Conservation (phyloP, 805 yeast species). For the Pichia paraexigua region DNA sequence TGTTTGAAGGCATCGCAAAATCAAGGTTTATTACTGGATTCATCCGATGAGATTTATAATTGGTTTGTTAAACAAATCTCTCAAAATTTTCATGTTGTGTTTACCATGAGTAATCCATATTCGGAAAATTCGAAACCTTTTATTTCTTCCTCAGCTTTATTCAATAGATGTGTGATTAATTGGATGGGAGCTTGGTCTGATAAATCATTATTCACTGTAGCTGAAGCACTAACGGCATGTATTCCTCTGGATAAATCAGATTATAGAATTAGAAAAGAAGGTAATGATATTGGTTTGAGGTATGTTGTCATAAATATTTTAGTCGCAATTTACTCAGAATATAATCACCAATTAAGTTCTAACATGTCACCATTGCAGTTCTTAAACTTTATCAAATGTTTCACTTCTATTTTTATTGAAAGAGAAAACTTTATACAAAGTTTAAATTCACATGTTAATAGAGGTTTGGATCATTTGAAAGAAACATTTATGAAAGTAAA, state of each 20-base stretch:
- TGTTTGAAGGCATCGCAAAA: constrained; percentile 51
- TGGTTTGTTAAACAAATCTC: constrained; percentile 73
- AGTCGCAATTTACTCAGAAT: constrained; percentile 37
- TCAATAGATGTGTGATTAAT: constrained; percentile 80
- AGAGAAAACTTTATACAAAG: constrained; percentile 48
- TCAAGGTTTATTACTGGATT: constrained; percentile 56
- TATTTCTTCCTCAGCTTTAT: constrained; percentile 77
- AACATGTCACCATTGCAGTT: constrained; percentile 45
- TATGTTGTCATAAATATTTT: constrained; percentile 40
- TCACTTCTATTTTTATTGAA: constrained; percentile 33
- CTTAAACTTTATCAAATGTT: constrained; percentile 40
- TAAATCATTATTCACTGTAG: constrained; percentile 42
- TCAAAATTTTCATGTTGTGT: constrained; percentile 70
- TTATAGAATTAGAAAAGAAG: constrained; percentile 28
- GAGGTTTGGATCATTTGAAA: constrained; percentile 65
- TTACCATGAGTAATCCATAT: constrained; percentile 57
- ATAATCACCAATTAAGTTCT: not conserved
- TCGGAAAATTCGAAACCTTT: constrained; percentile 33
- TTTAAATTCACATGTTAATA: constrained; percentile 61
- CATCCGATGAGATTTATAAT: constrained; percentile 57
- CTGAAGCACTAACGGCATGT: constrained; percentile 19
- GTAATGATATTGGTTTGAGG: constrained; percentile 11
- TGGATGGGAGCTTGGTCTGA: constrained; percentile 85
- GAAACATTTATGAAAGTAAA: constrained; percentile 73
- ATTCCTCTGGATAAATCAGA: constrained; percentile 48